Evolutionary conservation across 1,284 basidiomycete genomes (phyloP), one percentile per base, ranked within the genome.

Genomic region (Cryptococcus sp.): DNA sequence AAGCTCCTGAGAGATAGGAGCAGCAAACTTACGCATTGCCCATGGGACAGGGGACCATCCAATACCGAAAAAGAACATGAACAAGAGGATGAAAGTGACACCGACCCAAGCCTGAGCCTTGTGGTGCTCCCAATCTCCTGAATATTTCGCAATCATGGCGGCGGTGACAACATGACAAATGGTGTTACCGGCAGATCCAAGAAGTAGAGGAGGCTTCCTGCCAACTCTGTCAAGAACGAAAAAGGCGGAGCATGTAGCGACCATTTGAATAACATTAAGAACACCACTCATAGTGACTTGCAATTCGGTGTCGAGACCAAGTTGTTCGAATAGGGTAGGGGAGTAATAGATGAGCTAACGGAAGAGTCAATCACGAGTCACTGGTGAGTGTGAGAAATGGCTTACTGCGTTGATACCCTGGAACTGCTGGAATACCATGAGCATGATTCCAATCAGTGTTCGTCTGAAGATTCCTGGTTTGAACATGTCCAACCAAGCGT

Each of bases 211-310:
- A 4, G 65, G 66, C 11, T 63, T 59, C n/a, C 77, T 68, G 42
- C 77, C 77, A 4, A 76, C 51, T 2, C 63, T 58, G 60, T 79
- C 77, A 43, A 77, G 61, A 53, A 72, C 67, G 58, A 77, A 55
- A 44, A 78, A 55, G 7, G 71, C 58, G 13, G 64, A 56, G 32
- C 66, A 37, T 4, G 66, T 67, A 47, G 71, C 76, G 57, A 75
- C 70, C 7, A 60, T 57, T 48, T 74, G 65, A n/a, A 63, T 55
- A 33, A 74, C 56, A 56, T 76, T 76, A 49, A 72, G 71, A 32
- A 73, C 61, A n/a, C 76, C 77, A 2, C 67, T 68, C 7, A 53
- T 64, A 32, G 32, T 68, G 57, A 62, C 59, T 63, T 50, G 69
- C 53, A 53, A 59, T 60, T 64, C 64, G 15, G 63, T 56, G 56